Conservation (phyloP, 495 filamentous ascomycete genomes). For the Filosporella fistucella region DNA sequence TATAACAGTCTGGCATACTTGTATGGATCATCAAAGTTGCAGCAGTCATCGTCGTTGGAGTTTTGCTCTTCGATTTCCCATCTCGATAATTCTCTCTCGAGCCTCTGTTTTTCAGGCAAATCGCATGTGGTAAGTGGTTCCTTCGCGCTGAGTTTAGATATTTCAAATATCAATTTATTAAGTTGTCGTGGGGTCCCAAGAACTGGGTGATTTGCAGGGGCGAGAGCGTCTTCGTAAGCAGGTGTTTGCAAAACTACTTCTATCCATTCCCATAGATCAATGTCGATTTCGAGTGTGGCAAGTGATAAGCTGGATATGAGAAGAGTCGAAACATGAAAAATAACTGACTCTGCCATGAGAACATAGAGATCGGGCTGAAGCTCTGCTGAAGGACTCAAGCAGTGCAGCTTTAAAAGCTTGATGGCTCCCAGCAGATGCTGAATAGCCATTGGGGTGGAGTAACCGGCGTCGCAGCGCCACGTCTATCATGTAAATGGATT, state of each 20-base stretch:
- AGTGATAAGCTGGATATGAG: background rate
- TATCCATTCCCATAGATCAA: background rate
- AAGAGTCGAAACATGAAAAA: conserved; percentile 3
- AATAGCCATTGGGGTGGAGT: background rate
- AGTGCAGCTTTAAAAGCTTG: background rate
- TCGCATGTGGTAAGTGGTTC: background rate
- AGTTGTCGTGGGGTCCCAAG: background rate
- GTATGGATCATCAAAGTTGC: background rate
- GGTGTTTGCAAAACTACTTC: background rate
- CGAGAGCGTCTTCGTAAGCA: background rate
- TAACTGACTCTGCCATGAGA: background rate
- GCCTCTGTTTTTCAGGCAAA: background rate
- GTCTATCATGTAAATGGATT: background rate
- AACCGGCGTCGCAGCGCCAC: background rate
- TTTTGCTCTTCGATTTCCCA: background rate
- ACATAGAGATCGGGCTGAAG: background rate
- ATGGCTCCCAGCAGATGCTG: background rate
- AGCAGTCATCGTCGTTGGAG: too few species aligned
- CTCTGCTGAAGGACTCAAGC: background rate
- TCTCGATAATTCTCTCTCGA: background rate
- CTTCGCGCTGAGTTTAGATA: background rate
- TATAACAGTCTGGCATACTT: background rate
- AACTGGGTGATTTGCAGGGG: background rate
- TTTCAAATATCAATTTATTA: conserved; percentile 1
- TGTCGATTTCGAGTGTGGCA: background rate